These are phyloP conservation scores for Phaffomyces thermotolerans DNA, from an alignment of 805 yeast species.

Conservation along the genomic window DNA sequence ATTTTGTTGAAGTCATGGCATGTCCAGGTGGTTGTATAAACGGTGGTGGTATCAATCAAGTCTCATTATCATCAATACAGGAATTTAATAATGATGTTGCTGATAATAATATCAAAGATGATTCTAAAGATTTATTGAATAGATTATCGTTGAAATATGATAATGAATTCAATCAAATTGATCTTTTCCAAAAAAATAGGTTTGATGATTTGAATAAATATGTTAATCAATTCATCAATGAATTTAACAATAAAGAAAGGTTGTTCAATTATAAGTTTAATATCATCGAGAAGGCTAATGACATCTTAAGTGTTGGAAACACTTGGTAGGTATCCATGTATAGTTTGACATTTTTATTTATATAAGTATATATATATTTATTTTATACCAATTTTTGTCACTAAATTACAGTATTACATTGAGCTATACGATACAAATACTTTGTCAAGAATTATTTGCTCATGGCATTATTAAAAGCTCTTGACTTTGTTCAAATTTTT, in stretches of 20 bases:
- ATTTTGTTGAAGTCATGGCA: constrained; percentile 93
- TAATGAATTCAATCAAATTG: constrained; percentile 25
- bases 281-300: constrained; percentile 46
- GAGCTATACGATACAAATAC: too few relatives aligned
- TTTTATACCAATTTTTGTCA: background rate
- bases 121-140: constrained; percentile 22
- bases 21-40: constrained; percentile 97
- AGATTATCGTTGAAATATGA: constrained; percentile 26
- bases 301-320: constrained; percentile 44
- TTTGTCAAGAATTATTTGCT: too few relatives aligned
- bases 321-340: constrained; percentile 36
- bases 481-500: too few relatives aligned
- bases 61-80: constrained; percentile 1
- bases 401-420: too few relatives aligned
- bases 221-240: constrained; percentile 27
- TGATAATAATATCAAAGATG: background rate
- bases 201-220: constrained; percentile 23
- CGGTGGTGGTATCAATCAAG: constrained; percentile 77
- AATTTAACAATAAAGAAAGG: constrained; percentile 30
- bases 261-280: constrained; percentile 40
- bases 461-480: too few relatives aligned
- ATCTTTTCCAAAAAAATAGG: constrained; percentile 22
- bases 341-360: background rate
- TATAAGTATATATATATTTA: background rate
- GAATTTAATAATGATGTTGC: background rate